Evolutionary conservation across 2,329 filamentous ascomycete species (phyloP).

Genomic region (Colletotrichum zoysiae): DNA sequence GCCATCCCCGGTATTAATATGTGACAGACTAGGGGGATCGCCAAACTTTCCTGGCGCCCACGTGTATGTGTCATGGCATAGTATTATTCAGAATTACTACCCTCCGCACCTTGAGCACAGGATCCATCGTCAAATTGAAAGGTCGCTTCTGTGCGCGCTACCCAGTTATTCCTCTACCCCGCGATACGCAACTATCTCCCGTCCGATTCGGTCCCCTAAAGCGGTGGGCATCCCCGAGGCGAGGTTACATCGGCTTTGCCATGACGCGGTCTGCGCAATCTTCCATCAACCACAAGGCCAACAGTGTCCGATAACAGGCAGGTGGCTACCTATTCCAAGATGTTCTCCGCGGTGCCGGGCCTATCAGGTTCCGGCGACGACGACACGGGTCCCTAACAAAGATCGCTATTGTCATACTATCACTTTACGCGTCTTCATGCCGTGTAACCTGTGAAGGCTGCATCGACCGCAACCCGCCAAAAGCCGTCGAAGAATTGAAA

Average conservation of each 20-base stretch:
- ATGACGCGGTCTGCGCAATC: not conserved
- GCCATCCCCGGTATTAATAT: not conserved
- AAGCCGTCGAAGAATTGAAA: not conserved
- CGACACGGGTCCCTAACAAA: conserved; percentile 15
- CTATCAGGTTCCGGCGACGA: conserved; percentile 20
- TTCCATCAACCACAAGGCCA: conserved; percentile 25
- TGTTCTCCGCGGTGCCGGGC: conserved; percentile 27
- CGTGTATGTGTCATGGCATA: not conserved
- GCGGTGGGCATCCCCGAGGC: conserved; percentile 16
- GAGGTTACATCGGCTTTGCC: conserved; percentile 19
- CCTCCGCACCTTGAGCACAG: not conserved
- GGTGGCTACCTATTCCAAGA: conserved; percentile 4
- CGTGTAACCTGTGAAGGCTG: conserved; percentile 18
- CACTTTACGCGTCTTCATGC: conserved; percentile 7
- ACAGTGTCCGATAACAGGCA: conserved; percentile 12
- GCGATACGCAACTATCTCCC: conserved; percentile 24
- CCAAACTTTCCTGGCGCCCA: conserved; percentile 25
- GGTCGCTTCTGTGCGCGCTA: conserved; percentile 16
- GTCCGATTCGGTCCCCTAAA: conserved; percentile 14
- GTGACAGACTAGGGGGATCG: not conserved
- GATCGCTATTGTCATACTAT: conserved; percentile 12
- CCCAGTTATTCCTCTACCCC: conserved; percentile 36
- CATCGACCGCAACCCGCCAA: not conserved
- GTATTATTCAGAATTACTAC: conserved; percentile 10
- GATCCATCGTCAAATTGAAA: conserved; percentile 25